Percentiles rank a stretch among this genome's conserved stretches.
phyloP scores from a whole-genome alignment of 192 early-diverging fungal genomes.

The Linderina pennispora region DNA sequence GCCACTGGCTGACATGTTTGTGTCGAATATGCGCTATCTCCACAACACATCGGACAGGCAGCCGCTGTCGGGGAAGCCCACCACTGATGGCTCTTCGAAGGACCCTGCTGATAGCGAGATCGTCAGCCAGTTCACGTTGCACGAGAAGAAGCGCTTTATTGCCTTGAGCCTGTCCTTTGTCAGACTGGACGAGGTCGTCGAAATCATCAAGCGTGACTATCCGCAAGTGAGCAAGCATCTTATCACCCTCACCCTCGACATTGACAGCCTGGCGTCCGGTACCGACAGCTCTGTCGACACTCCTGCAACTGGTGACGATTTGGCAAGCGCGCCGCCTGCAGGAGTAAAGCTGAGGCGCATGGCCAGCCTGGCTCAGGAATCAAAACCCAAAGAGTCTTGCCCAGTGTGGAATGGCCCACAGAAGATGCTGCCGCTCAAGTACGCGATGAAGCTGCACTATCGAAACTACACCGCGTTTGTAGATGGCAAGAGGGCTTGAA shows the following conservation, averaged over 20 bases:
- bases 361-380: neutral
- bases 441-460: constrained; percentile 40
- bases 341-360: too few relatives aligned
- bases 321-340: too few relatives aligned
- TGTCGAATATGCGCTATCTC: constrained; percentile 31
- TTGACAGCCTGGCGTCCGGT: constrained; percentile 27
- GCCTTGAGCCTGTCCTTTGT: constrained; percentile 57
- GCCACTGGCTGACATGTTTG: constrained; percentile 60
- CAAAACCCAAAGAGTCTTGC: neutral
- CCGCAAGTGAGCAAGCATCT: constrained; percentile 57
- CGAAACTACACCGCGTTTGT: constrained; percentile 3
- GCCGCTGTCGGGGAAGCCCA: too few relatives aligned
- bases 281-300: neutral
- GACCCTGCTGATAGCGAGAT: constrained; percentile 17
- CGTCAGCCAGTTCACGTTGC: constrained; percentile 43
- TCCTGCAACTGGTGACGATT: too few relatives aligned
- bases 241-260: constrained; percentile 63
- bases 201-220: constrained; percentile 58
- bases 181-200: constrained; percentile 55
- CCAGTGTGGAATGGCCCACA: constrained; percentile 38
- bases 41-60: constrained; percentile 17
- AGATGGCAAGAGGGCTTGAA: neutral
- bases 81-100: too few relatives aligned
- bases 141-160: constrained; percentile 60
- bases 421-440: constrained; percentile 33